A percentile compares a stretch with the other conserved stretches of the same genome.
phyloP scores from a whole-genome alignment of 176 grass and related monocot species.

The Typha latifolia region DNA sequence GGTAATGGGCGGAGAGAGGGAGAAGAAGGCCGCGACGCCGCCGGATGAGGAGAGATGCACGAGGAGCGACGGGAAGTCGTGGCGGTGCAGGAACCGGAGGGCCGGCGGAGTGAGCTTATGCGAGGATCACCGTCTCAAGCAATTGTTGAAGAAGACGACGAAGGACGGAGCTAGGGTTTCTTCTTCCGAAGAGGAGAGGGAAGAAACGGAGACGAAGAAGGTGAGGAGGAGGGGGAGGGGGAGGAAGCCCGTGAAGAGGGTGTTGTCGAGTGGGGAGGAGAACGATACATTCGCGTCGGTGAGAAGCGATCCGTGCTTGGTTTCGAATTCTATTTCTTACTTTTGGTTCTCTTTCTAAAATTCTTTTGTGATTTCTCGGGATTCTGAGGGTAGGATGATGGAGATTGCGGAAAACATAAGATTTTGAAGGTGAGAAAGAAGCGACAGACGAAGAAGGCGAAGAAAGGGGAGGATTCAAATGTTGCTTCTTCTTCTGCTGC shows the following conservation, averaged over 20 bases:
- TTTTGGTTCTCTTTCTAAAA: not conserved
- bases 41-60: not conserved
- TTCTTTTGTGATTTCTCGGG: not conserved
- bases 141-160: not conserved
- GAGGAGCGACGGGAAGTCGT: not conserved
- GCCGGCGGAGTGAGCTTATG: not conserved
- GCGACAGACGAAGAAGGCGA: not conserved
- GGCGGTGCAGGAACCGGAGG: constrained; percentile 2
- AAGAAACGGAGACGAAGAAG: not conserved
- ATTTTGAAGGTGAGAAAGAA: not conserved
- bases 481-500: not conserved
- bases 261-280: not conserved
- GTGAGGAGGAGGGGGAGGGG: not conserved
- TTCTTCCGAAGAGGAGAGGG: not conserved
- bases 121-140: not conserved
- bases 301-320: not conserved
- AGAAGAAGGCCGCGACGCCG: not conserved
- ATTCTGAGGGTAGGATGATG: not conserved
- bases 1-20: not conserved
- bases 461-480: not conserved
- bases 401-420: not conserved
- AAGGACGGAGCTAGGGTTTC: constrained; percentile 7
- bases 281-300: not conserved
- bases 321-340: not conserved
- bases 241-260: not conserved